Evolutionary conservation across 2,329 filamentous ascomycete genomes (phyloP).

Genomic region (Blastomyces parvus): DNA sequence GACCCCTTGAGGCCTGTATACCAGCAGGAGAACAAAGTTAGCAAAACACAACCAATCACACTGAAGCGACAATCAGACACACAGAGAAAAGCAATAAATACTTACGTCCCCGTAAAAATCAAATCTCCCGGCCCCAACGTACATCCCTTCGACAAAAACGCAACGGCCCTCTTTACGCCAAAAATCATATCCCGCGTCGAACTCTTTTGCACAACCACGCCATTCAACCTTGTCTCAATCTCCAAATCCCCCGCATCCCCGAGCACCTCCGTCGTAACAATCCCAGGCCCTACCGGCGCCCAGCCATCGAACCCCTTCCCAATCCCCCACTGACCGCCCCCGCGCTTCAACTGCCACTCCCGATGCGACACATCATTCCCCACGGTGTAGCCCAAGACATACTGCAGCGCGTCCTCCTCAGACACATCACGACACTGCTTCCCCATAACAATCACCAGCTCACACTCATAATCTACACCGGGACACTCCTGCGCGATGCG

Average conservation of each 20-base stretch:
- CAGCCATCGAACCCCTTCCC: constrained; percentile 69
- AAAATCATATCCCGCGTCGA: constrained; percentile 44
- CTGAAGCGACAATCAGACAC: not conserved
- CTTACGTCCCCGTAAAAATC: constrained; percentile 39
- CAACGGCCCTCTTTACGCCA: constrained; percentile 37
- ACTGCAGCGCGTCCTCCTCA: constrained; percentile 56
- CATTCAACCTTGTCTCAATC: constrained; percentile 42
- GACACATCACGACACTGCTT: constrained; percentile 56
- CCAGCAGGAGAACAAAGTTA: constrained; percentile 38
- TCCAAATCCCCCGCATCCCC: constrained; percentile 32
- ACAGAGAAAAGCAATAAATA: constrained; percentile 12
- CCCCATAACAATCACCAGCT: constrained; percentile 64
- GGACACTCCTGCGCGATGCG: constrained; percentile 53
- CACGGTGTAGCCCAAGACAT: constrained; percentile 64
- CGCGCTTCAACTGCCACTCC: constrained; percentile 62
- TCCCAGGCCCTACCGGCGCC: constrained; percentile 63
- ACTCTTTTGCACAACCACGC: constrained; percentile 40
- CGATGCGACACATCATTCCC: constrained; percentile 75
- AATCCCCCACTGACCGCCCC: constrained; percentile 60
- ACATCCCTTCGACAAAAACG: constrained; percentile 39
- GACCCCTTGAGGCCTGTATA: constrained; percentile 57
- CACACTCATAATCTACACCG: constrained; percentile 72
- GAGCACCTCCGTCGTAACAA: constrained; percentile 48
- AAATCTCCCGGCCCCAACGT: constrained; percentile 35
- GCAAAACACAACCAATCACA: constrained; percentile 21